Conservation (phyloP, 2,329 filamentous ascomycete genomes). For the Trichoderma aggressivum region DNA sequence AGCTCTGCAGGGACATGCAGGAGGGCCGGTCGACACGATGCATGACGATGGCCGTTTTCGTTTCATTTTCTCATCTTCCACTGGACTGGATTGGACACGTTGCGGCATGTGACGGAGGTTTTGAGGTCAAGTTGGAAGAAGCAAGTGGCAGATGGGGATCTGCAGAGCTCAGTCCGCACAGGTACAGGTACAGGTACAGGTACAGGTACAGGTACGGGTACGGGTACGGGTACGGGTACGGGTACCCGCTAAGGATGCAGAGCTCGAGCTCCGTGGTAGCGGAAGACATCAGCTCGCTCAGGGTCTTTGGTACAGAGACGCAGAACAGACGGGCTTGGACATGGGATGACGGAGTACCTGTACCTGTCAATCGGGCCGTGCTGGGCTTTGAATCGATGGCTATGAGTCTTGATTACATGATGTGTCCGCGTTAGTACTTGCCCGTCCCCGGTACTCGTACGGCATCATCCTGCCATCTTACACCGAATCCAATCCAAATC, state of each 20-base stretch:
- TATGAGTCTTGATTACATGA: neutral
- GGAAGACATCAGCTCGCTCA: neutral
- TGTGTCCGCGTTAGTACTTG: neutral
- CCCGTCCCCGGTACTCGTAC: neutral
- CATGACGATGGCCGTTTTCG: neutral
- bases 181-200: too few relatives aligned
- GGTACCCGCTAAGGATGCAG: neutral
- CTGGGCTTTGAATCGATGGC: neutral
- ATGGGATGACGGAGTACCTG: neutral
- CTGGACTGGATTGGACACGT: neutral
- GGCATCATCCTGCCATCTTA: neutral
- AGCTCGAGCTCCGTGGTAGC: neutral
- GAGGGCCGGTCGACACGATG: neutral
- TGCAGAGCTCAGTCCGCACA: neutral
- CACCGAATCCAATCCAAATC: neutral
- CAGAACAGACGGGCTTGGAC: neutral
- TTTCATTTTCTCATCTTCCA: neutral
- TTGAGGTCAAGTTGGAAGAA: neutral
- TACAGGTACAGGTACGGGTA: too few relatives aligned
- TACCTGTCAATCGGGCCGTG: neutral
- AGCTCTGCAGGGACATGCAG: neutral
- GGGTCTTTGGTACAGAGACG: neutral
- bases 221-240: too few relatives aligned
- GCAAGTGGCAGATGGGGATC: neutral
- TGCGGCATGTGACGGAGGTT: neutral